Base-by-base conservation (phyloP, 148 eudicot genomes). In the Beta vulgaris region DNA sequence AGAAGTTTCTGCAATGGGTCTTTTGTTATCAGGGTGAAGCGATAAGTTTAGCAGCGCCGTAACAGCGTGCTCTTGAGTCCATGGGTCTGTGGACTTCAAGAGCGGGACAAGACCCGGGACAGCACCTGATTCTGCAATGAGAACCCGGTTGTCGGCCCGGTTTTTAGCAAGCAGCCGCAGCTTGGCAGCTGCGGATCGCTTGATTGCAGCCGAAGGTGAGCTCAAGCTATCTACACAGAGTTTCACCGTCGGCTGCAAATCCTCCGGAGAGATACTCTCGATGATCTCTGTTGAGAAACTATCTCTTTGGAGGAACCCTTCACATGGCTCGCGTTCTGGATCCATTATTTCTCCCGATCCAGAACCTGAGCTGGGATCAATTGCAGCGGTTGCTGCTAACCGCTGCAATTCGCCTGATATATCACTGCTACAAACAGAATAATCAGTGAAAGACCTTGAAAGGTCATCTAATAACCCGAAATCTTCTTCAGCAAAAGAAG, bases 381-480 rank as follows among this genome's bases (percentile, higher is more conserved):
- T 29, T 0, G 16, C 26, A 39, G 76, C 55, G 2, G 69, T 34
- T 2, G 53, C 57, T 0, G 98, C 97, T 4, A 94, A 81, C 6
- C 96, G 85, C 46, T 87, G 96, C 0, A 94, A 80, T 72, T 94
- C 98, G 46, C 98, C 97, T 76, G 98, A 94, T 25, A 94, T 89
- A 51, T 94, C 98, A 70, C 88, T 84, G 83, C 89, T 84, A 68
- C 92, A 91, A 1, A 86, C 86, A 7, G 97, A 91, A 78, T 82
- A 89, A 32, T 89, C 94, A 40, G 83, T 82, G 74, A 82, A 91
- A 28, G 95, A 84, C 2, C 77, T 86, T 11, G 97, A 91, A 28
- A 87, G 76, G 7, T 86, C 87, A 10, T 75, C 67, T 2, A 70
- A 42, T 7, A 90, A 68, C 1, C 71, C 71, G 39, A 84, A 85